A percentile compares a stretch with the other conserved stretches of the same genome.
Conservation (phyloP, 352 stramenopile genomes). For the Globisporangium alternatum region DNA sequence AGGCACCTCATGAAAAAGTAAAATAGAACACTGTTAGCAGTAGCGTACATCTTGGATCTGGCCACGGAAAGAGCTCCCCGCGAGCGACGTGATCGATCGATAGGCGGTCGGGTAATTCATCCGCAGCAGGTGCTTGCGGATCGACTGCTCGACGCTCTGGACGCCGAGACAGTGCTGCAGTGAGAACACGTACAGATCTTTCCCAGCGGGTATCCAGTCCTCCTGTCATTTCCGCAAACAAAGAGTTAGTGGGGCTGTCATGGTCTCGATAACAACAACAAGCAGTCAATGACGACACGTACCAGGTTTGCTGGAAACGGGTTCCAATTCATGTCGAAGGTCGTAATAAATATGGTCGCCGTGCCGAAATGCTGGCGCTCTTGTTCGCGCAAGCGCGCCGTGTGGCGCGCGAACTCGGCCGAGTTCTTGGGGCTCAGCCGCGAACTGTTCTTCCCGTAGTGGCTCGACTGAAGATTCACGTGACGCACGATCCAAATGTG, state of each 20-base stretch:
- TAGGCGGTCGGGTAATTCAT: constrained; percentile 82
- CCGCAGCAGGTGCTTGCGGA: constrained; percentile 66
- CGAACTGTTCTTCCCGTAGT: constrained; percentile 26
- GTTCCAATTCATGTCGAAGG: constrained; percentile 81
- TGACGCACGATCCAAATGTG: constrained; percentile 76
- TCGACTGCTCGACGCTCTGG: constrained; percentile 58
- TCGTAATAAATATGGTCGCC: constrained; percentile 74
- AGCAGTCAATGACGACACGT: neutral
- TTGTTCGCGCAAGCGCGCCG: constrained; percentile 32
- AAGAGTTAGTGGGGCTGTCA: neutral
- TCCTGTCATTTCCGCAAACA: constrained; percentile 20
- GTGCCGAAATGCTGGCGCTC: constrained; percentile 67
- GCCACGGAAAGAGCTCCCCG: constrained; percentile 51
- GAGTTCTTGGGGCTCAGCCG: constrained; percentile 42
- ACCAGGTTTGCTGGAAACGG: constrained; percentile 63
- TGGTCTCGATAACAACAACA: neutral
- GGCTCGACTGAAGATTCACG: constrained; percentile 36
- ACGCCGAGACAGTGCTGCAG: constrained; percentile 74
- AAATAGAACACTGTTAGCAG: neutral
- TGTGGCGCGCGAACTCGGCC: constrained; percentile 37
- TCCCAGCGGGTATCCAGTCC: constrained; percentile 70
- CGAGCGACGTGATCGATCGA: constrained; percentile 76
- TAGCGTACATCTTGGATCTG: constrained; percentile 63
- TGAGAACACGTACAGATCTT: constrained; percentile 84
- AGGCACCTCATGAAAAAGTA: neutral